Evolutionary conservation across 768 basidiomycete species (phyloP).

Genomic region (Cystofilobasidium macerans): DNA sequence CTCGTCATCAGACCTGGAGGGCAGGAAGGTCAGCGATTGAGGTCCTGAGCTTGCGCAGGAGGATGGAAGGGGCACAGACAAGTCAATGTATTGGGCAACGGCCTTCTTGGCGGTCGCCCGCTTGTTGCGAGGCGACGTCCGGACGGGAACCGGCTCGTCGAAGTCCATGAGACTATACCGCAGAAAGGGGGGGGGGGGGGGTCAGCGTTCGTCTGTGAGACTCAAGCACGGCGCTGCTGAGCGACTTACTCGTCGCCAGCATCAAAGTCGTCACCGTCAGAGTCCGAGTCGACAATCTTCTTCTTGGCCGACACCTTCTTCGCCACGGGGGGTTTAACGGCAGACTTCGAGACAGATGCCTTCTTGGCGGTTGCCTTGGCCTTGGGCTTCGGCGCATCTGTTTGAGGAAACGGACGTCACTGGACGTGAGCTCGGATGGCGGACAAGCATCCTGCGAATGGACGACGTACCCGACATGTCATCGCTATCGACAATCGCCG

Average conservation of each 20-base stretch:
- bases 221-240: neutral
- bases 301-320: constrained; percentile 26
- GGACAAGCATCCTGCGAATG: neutral
- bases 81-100: constrained; percentile 31
- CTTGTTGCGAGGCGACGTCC: neutral
- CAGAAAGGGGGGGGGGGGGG: neutral
- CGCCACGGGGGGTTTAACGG: constrained; percentile 34
- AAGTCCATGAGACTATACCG: constrained; percentile 9
- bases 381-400: constrained; percentile 27
- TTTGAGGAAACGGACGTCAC: neutral
- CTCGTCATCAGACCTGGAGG: constrained; percentile 1
- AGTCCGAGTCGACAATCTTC: constrained; percentile 1
- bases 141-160: neutral
- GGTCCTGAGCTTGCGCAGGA: no score
- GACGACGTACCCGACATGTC: neutral
- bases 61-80: neutral
- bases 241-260: neutral
- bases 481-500: neutral
- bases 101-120: constrained; percentile 7
- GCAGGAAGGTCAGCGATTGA: neutral
- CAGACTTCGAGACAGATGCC: constrained; percentile 5
- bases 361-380: constrained; percentile 24
- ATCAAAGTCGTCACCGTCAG: neutral
- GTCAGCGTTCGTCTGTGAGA: constrained; percentile 39
- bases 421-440: neutral